A percentile compares a stretch with the other conserved stretches of the same genome.
Evolutionary conservation across 345 rosid species (phyloP).

Genomic region (Euclidium syriacum): DNA sequence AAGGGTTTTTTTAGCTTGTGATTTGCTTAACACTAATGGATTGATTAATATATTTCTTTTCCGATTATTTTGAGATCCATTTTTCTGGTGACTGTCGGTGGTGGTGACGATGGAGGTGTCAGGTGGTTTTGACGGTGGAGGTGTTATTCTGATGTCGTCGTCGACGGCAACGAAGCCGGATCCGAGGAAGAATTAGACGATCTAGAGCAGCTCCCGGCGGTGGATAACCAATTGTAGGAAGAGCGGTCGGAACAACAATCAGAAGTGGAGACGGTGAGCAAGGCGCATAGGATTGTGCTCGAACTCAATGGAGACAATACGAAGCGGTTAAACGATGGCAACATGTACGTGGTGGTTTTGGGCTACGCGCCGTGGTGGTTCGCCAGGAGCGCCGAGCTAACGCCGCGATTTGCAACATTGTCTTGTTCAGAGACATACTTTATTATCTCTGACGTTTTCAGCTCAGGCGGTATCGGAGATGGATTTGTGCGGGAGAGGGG

Average conservation of each 20-base stretch:
- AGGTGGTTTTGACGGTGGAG: too few relatives aligned
- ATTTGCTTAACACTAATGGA: too few relatives aligned
- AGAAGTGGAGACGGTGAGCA: conserved; percentile 69
- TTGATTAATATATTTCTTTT: too few relatives aligned
- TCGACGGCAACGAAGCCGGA: too few relatives aligned
- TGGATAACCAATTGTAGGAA: conserved; percentile 52
- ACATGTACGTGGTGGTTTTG: conserved; percentile 59
- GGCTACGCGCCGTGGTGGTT: conserved; percentile 98
- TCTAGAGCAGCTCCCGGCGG: conserved; percentile 53
- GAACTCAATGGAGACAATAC: conserved; percentile 62
- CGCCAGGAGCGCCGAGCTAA: conserved; percentile 88
- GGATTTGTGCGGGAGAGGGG: conserved; percentile 80
- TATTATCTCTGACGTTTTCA: conserved; percentile 17
- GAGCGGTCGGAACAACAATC: conserved; percentile 35
- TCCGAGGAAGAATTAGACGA: too few relatives aligned
- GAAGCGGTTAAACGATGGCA: conserved; percentile 42
- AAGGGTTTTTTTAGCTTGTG: too few relatives aligned
- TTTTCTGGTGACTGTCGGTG: too few relatives aligned
- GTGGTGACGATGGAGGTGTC: too few relatives aligned
- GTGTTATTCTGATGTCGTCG: conserved; percentile 33
- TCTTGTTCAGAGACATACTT: neutral
- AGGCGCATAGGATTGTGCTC: conserved; percentile 75
- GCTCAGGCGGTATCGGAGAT: conserved; percentile 31
- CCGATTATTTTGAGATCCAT: too few relatives aligned
- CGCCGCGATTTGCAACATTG: conserved; percentile 65